Evolutionary conservation across 352 stramenopile species (phyloP).

Genomic region (Pythium biforme): DNA sequence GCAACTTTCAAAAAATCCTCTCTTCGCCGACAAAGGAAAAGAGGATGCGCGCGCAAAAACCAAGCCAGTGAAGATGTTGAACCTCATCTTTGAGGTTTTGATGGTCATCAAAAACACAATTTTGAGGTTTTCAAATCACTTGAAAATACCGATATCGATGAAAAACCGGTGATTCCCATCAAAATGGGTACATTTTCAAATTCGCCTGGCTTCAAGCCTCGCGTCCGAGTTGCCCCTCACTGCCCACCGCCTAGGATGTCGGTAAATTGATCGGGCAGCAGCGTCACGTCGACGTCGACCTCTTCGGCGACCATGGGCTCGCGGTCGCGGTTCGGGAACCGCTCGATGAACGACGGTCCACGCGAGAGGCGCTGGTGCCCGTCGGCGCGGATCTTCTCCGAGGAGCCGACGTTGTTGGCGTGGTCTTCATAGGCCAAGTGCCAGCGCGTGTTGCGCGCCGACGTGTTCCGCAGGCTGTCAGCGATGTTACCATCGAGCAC

Average conservation of each 20-base stretch:
- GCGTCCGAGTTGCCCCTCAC: too few species aligned
- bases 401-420: constrained; percentile 56
- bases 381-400: constrained; percentile 63
- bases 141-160: neutral
- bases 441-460: constrained; percentile 36
- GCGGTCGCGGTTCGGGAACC: constrained; percentile 54
- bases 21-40: neutral
- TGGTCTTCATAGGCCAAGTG: constrained; percentile 63
- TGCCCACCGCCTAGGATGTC: constrained; percentile 50
- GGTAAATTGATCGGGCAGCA: constrained; percentile 39
- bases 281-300: constrained; percentile 25
- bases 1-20: constrained; percentile 28
- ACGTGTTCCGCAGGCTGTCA: constrained; percentile 40
- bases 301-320: constrained; percentile 10
- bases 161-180: constrained; percentile 4
- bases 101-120: too few species aligned
- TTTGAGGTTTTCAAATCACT: constrained; percentile 15
- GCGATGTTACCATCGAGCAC: constrained; percentile 61
- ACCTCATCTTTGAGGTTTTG: constrained; percentile 24
- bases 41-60: constrained; percentile 21
- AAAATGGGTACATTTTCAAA: constrained; percentile 18
- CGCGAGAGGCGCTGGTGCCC: constrained; percentile 37
- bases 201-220: constrained; percentile 1
- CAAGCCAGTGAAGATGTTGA: constrained; percentile 2
- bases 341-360: constrained; percentile 63